Percentiles rank a stretch among this genome's conserved stretches.
phyloP scores from a whole-genome alignment of 2,329 filamentous ascomycete species.

The Nannizzia gypsea region DNA sequence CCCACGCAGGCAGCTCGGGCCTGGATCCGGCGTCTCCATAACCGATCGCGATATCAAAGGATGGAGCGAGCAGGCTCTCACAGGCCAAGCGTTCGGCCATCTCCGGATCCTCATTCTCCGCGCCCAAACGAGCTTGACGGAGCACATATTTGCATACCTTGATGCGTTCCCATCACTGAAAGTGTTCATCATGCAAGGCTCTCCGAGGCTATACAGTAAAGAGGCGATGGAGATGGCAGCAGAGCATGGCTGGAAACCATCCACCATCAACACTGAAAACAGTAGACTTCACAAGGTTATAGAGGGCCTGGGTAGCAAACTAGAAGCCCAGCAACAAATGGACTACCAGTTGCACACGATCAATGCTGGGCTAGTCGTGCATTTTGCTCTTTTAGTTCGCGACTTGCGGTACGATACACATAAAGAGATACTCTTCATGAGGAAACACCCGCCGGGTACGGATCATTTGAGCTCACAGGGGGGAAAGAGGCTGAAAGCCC shows the following conservation, averaged over 20 bases:
- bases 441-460: neutral
- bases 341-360: neutral
- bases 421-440: neutral
- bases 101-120: conserved; percentile 28
- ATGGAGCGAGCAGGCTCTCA: conserved; percentile 30
- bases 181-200: conserved; percentile 26
- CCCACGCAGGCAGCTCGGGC: conserved; percentile 2
- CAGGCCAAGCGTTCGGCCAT: conserved; percentile 25
- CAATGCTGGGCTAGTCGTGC: neutral
- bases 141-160: conserved; percentile 25
- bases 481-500: neutral
- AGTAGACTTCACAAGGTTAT: neutral
- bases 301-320: neutral
- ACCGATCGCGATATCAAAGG: conserved; percentile 31
- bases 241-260: conserved; percentile 21
- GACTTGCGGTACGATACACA: neutral
- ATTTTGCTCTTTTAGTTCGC: neutral
- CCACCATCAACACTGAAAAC: neutral
- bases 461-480: neutral
- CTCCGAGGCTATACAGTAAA: conserved; percentile 20
- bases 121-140: conserved; percentile 23
- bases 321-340: neutral
- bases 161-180: conserved; percentile 26
- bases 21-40: conserved; percentile 17
- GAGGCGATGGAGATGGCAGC: conserved; percentile 14